Evolutionary conservation across 2,329 filamentous ascomycete species (phyloP).

Genomic region (Aspergillus tanneri): DNA sequence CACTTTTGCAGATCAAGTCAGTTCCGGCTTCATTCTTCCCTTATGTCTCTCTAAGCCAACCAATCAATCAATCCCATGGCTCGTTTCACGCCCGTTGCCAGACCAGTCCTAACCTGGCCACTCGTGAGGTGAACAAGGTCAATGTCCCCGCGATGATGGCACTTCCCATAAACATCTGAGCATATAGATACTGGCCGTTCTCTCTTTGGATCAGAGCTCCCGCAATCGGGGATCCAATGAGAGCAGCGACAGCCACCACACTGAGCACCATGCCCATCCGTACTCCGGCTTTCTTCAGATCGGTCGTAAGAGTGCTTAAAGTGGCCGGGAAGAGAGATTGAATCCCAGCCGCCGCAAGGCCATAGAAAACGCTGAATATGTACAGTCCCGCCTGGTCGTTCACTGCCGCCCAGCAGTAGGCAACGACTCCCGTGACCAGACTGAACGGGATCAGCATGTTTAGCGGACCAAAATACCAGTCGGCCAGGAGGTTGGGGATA

Average conservation of each 20-base stretch:
- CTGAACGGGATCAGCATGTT: slow-evolving; percentile 59
- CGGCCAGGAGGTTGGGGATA: slow-evolving; percentile 59
- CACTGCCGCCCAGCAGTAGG: slow-evolving; percentile 62
- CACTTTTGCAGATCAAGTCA: neutral
- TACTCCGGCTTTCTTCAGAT: slow-evolving; percentile 55
- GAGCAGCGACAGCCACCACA: slow-evolving; percentile 53
- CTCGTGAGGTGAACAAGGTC: slow-evolving; percentile 44
- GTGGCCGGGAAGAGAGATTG: slow-evolving; percentile 67
- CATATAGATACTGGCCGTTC: slow-evolving; percentile 50
- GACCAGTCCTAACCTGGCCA: slow-evolving; percentile 38
- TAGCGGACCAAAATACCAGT: slow-evolving; percentile 57
- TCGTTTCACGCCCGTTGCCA: slow-evolving; percentile 34
- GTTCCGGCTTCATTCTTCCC: neutral
- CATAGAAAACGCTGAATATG: slow-evolving; percentile 63
- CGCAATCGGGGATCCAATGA: slow-evolving; percentile 57
- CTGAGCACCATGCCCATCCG: slow-evolving; percentile 59
- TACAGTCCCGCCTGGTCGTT: slow-evolving; percentile 54
- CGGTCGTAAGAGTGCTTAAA: slow-evolving; percentile 54
- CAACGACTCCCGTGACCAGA: slow-evolving; percentile 42
- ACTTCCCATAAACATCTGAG: slow-evolving; percentile 53
- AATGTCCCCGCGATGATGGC: slow-evolving; percentile 45
- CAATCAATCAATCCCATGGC: neutral
- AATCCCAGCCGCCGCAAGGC: slow-evolving; percentile 62
- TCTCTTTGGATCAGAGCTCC: slow-evolving; percentile 52
- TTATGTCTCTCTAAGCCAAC: neutral